A percentile compares a stretch with the other conserved stretches of the same genome.
These are phyloP conservation scores for Beauveria sp. DNA, from an alignment of 2,329 filamentous ascomycete species.

Conservation along the genomic window DNA sequence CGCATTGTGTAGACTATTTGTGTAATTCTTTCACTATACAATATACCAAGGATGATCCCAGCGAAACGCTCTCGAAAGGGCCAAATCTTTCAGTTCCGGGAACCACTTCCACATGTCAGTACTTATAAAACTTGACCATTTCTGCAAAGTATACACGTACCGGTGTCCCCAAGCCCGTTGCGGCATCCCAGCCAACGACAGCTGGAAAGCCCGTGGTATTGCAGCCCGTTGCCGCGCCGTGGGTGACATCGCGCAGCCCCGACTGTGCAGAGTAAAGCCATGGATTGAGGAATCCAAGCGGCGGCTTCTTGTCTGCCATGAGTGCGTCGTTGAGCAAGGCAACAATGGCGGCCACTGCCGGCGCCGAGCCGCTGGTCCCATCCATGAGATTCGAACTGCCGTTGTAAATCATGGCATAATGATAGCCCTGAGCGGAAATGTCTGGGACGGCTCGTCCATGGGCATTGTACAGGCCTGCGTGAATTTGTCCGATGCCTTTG, in stretches of 20 bases:
- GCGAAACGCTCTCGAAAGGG: neutral
- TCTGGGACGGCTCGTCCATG: conserved; percentile 54
- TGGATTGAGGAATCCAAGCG: conserved; percentile 54
- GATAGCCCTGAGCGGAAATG: conserved; percentile 44
- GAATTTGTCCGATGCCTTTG: conserved; percentile 36
- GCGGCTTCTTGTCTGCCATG: conserved; percentile 42
- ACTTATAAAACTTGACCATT: too few species aligned
- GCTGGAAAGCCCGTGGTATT: conserved; percentile 4
- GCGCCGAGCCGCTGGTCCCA: conserved; percentile 44
- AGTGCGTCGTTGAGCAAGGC: conserved; percentile 59
- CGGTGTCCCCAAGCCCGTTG: conserved; percentile 28
- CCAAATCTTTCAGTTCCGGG: conserved; percentile 4
- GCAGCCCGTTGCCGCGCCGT: conserved; percentile 13
- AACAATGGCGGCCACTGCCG: conserved; percentile 55
- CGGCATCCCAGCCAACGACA: conserved; percentile 17
- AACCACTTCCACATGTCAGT: conserved; percentile 3
- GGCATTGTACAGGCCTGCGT: conserved; percentile 38
- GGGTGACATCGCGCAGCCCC: conserved; percentile 7
- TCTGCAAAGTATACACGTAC: neutral
- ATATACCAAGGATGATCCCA: conserved; percentile 9
- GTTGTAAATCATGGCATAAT: conserved; percentile 23
- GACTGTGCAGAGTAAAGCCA: conserved; percentile 40
- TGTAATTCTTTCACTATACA: neutral
- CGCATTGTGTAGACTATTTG: neutral
- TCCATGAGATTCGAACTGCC: neutral